Evolutionary conservation across 495 filamentous ascomycete genomes (phyloP).

Genomic region (Trichoderma orchidacearum): DNA sequence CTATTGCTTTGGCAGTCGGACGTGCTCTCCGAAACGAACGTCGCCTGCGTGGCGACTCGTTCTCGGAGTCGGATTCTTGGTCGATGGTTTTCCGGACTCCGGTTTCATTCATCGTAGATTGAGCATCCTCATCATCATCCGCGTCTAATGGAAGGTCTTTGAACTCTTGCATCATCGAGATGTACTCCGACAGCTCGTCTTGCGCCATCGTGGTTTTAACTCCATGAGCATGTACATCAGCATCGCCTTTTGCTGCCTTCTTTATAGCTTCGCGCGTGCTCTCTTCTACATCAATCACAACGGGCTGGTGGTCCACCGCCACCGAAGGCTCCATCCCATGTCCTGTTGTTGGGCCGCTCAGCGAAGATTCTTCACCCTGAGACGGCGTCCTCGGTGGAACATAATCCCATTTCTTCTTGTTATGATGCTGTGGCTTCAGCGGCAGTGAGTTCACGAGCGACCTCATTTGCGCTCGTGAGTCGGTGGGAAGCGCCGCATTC

Average conservation of each 20-base stretch:
- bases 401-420: conserved; percentile 7
- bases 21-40: conserved; percentile 1
- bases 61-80: conserved; percentile 9
- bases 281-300: conserved; percentile 22
- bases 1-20: conserved; percentile 6
- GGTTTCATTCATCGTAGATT: conserved; percentile 7
- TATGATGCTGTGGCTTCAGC: conserved; percentile 4
- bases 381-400: conserved; percentile 6
- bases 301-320: background rate
- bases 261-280: conserved; percentile 35
- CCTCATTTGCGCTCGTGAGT: background rate
- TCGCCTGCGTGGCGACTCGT: conserved; percentile 7
- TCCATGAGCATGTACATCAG: background rate
- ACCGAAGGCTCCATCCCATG: background rate
- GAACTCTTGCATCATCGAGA: conserved; percentile 17
- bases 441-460: background rate
- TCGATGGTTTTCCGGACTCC: conserved; percentile 8
- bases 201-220: background rate
- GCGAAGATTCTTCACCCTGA: background rate
- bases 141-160: conserved; percentile 23
- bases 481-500: background rate
- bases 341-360: background rate
- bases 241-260: background rate
- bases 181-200: conserved; percentile 20
- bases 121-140: conserved; percentile 18